Base-by-base conservation (phyloP, 106 monocot genomes). In the Apostasia shenzhenica region DNA sequence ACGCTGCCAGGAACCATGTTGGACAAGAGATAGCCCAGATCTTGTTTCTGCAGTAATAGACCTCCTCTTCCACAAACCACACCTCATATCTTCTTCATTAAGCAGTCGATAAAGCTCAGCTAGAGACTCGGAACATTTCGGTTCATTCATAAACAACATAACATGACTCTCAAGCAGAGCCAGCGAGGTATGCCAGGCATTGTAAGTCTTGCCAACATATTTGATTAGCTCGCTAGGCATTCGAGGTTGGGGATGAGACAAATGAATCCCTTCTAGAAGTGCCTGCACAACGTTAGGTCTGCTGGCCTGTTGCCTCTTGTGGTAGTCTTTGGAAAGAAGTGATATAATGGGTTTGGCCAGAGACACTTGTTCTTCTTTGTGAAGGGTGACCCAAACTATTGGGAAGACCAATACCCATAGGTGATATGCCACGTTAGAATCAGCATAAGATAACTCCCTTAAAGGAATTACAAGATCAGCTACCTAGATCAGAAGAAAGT, bases 191-290 rank as follows among this genome's bases (percentile, higher is more conserved):
- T 92, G 85, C 99, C 99, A 99, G 57, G 93, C 92, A 78, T 93
- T 99, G 72, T 90, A 99, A 39, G 99, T 93, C 61, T 99, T 99
- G 10, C 99, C 99, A 48, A 99, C 90, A 72, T 86, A 99, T 75
- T 99, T 99, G 67, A 99, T 93, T 11, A 99, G 79, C 70, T 99
- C 99, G 74, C 99, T 99, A 46, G 99, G 99, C 99, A 99, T 90
- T 61, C 99, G 90, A 70, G 93, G 99, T 72, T 99, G 99, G 63
- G 99, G 99, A 54, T 99, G 99, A 81, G 93, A 93, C 49, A 99
- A 69, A 76, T 99, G 99, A 73, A 99, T 87, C 39, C 99, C 99
- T 79, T 99, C 99, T 63, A 99, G 81, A 75, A 99, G 89, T 63
- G 99, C 99, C 71, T 99, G 99, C 66, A 90, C 99, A 61, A 99